These are phyloP conservation scores for Filobasidium floriforme DNA, from an alignment of 768 basidiomycete species.

Conservation along the genomic window DNA sequence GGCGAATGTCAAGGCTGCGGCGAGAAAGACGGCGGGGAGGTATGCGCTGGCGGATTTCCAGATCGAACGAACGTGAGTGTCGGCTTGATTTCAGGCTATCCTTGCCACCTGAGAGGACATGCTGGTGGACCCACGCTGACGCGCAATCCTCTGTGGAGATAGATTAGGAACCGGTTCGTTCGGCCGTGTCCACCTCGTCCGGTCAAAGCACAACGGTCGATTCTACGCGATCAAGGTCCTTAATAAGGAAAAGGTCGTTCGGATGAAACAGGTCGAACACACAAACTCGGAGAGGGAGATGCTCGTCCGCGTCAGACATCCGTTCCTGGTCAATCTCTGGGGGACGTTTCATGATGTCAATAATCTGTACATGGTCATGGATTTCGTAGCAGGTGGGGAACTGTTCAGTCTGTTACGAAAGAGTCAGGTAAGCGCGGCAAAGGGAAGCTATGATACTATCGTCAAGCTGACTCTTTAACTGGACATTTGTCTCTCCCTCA, in stretches of 20 bases:
- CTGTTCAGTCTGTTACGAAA: constrained; percentile 77
- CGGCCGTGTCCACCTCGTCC: constrained; percentile 52
- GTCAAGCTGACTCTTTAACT: neutral
- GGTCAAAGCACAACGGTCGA: constrained; percentile 86
- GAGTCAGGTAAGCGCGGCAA: constrained; percentile 63
- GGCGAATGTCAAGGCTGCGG: constrained; percentile 15
- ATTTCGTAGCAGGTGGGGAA: constrained; percentile 47
- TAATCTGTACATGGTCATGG: constrained; percentile 48
- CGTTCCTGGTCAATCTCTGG: constrained; percentile 88
- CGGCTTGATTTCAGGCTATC: too few species aligned
- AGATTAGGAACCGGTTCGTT: constrained; percentile 45
- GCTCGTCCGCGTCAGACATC: constrained; percentile 46
- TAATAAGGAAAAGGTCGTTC: constrained; percentile 83
- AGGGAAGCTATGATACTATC: neutral
- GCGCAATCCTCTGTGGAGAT: neutral
- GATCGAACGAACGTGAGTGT: constrained; percentile 44
- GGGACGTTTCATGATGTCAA: constrained; percentile 53
- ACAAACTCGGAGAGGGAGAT: constrained; percentile 47
- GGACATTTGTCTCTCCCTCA: neutral
- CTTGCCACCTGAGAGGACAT: neutral
- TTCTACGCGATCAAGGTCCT: constrained; percentile 95
- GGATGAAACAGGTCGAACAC: constrained; percentile 49
- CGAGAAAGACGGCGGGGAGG: constrained; percentile 42
- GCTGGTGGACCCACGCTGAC: neutral
- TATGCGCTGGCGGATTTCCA: constrained; percentile 42